Conservation (phyloP, 129 eudicot genomes). For the Centrapalus pauciflorus region DNA sequence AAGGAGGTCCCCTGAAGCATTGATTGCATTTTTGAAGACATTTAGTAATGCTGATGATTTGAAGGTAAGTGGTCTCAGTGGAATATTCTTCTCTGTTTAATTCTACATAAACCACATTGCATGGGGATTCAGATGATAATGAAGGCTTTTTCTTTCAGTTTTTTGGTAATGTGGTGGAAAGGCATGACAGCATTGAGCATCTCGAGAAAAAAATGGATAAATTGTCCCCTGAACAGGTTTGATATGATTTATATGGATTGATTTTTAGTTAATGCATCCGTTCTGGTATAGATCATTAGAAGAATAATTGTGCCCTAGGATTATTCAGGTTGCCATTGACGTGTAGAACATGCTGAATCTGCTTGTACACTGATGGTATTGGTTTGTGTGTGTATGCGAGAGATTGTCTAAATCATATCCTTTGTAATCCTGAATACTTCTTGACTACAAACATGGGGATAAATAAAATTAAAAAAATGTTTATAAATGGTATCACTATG, state of each 20-base stretch:
- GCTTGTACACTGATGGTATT: not conserved
- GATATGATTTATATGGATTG: not conserved
- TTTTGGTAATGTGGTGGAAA: constrained; percentile 49
- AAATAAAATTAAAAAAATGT: too few relatives aligned
- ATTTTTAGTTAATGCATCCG: not conserved
- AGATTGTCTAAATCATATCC: too few relatives aligned
- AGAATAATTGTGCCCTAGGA: not conserved
- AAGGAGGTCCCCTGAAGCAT: constrained; percentile 47
- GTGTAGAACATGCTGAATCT: not conserved
- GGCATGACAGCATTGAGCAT: constrained; percentile 40
- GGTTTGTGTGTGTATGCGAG: too few relatives aligned
- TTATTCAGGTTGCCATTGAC: not conserved
- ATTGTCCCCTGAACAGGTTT: constrained; percentile 83
- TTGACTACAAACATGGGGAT: too few relatives aligned
- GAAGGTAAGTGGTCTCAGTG: constrained; percentile 31
- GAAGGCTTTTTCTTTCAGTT: constrained; percentile 36
- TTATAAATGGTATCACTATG: too few relatives aligned
- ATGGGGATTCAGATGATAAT: not conserved
- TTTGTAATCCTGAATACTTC: too few relatives aligned
- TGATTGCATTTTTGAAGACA: constrained; percentile 66
- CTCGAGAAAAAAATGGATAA: constrained; percentile 38
- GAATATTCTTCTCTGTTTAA: not conserved
- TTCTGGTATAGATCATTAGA: not conserved
- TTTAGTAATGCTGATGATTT: constrained; percentile 53
- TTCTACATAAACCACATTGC: not conserved